Conservation (phyloP, 2,329 filamentous ascomycete genomes). For the Harringtonia aguacate region DNA sequence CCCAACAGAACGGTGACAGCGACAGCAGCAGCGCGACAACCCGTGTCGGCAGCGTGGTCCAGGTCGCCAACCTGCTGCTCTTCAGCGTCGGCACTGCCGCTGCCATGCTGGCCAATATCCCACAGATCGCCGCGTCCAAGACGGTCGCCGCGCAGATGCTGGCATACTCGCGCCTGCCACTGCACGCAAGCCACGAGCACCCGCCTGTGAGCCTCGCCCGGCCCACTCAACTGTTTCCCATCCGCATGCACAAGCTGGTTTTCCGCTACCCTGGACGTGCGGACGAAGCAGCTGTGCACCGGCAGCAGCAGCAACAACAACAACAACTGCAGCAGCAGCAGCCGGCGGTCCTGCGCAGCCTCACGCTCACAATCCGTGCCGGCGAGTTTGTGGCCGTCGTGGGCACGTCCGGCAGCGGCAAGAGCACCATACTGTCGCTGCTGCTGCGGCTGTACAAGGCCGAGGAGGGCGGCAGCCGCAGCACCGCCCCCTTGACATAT, state of each 20-base stretch:
- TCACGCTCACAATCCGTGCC: slow-evolving; percentile 54
- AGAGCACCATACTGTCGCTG: slow-evolving; percentile 71
- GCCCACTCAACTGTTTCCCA: slow-evolving; percentile 27
- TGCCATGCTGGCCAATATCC: slow-evolving; percentile 61
- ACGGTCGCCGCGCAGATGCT: slow-evolving; percentile 65
- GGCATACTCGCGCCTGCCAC: slow-evolving; percentile 52
- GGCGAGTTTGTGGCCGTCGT: slow-evolving; percentile 68
- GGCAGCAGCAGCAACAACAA: too few species aligned
- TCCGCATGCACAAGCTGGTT: slow-evolving; percentile 44
- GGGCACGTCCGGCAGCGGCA: slow-evolving; percentile 79
- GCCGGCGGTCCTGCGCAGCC: slow-evolving; percentile 42
- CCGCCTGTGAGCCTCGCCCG: slow-evolving; percentile 10
- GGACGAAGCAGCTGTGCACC: not conserved
- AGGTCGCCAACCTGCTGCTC: slow-evolving; percentile 73
- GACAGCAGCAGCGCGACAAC: not conserved
- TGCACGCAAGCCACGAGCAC: slow-evolving; percentile 44
- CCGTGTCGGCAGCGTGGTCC: slow-evolving; percentile 49
- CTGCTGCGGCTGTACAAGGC: slow-evolving; percentile 58
- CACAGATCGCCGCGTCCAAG: slow-evolving; percentile 66
- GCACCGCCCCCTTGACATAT: slow-evolving; percentile 51
- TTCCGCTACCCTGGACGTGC: slow-evolving; percentile 58
- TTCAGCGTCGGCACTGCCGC: slow-evolving; percentile 68
- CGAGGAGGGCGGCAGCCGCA: not conserved
- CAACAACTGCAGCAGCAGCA: slow-evolving; percentile 33
- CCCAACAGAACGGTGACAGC: too few species aligned